phyloP scores from a whole-genome alignment of 768 basidiomycete species.

The Cytidiella melzeri region DNA sequence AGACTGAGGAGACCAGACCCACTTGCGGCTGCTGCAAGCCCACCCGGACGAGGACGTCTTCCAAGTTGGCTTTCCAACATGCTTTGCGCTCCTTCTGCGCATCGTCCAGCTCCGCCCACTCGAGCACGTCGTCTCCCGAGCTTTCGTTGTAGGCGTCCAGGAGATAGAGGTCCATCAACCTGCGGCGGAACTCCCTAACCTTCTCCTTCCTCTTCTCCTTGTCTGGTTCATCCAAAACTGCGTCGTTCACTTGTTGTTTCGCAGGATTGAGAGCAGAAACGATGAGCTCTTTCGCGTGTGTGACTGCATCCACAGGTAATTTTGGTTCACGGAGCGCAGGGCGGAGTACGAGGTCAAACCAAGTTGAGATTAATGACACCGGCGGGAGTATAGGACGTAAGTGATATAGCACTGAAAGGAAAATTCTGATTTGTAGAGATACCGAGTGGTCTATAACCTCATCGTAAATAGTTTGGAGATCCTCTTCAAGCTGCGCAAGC shows the following conservation, averaged over 20 bases:
- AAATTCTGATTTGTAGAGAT: slow-evolving; percentile 54
- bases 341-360: slow-evolving; percentile 79
- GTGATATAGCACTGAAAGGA: slow-evolving; percentile 60
- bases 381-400: slow-evolving; percentile 57
- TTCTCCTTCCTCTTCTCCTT: slow-evolving; percentile 37
- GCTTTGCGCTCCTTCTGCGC: slow-evolving; percentile 53
- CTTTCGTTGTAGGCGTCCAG: slow-evolving; percentile 72
- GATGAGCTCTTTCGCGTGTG: slow-evolving; percentile 69
- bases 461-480: slow-evolving; percentile 57
- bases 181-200: slow-evolving; percentile 59
- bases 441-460: slow-evolving; percentile 61
- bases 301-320: slow-evolving; percentile 49
- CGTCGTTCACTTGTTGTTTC: slow-evolving; percentile 8
- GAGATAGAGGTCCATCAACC: slow-evolving; percentile 69
- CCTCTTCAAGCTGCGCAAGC: slow-evolving; percentile 53
- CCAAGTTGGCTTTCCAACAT: slow-evolving; percentile 74
- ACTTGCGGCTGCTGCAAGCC: slow-evolving; percentile 62
- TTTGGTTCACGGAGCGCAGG: slow-evolving; percentile 73
- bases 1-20: slow-evolving; percentile 23
- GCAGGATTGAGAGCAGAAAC: slow-evolving; percentile 43
- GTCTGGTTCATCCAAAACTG: slow-evolving; percentile 30
- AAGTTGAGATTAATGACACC: slow-evolving; percentile 62
- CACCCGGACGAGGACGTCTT: slow-evolving; percentile 64
- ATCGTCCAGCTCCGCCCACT: slow-evolving; percentile 63
- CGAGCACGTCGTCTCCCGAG: slow-evolving; percentile 66